Base-by-base conservation (phyloP, 495 filamentous ascomycete genomes). In the Hypoxylon trugodes region DNA sequence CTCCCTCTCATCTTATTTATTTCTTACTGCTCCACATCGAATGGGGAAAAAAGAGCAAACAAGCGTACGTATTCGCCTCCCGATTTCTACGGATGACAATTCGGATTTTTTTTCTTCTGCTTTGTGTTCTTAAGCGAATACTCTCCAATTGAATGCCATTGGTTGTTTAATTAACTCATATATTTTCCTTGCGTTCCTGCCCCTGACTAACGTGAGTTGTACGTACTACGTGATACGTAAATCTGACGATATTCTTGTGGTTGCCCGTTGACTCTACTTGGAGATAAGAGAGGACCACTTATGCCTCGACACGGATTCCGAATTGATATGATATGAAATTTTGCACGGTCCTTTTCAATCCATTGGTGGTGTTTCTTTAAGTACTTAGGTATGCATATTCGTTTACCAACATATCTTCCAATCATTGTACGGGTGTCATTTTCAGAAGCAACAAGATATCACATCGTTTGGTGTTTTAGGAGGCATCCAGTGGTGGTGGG, bases 221-320 rank as follows among this genome's bases (percentile, higher is more conserved):
- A n/a, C n/a, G n/a, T n/a, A n/a, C n/a, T n/a, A n/a, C n/a, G n/a
- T n/a, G n/a, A n/a, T n/a, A n/a, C n/a, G n/a, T n/a, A n/a, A n/a
- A n/a, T n/a, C n/a, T n/a, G n/a, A n/a, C n/a, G n/a, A n/a, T n/a
- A n/a, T n/a, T n/a, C n/a, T n/a, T n/a, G n/a, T n/a, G n/a, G n/a
- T n/a, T n/a, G n/a, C n/a, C n/a, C n/a, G n/a, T n/a, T n/a, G n/a
- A n/a, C n/a, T n/a, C n/a, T n/a, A n/a, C n/a, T n/a, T n/a, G n/a
- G n/a, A n/a, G 30, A 49, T 42, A 36, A 65, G 45, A 63, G 15
- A 63, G 50, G 61, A 43, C 62, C 62, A 66, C 50, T 66, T 41
- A 61, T n/a, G 57, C 54, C 41, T 32, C 19, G 62, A 66, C 56
- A 60, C 62, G 56, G 50, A 42, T 37, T 9, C 26, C 6, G 45